Evolutionary conservation across 345 rosid genomes (phyloP).

Genomic region (Geranium brycei): DNA sequence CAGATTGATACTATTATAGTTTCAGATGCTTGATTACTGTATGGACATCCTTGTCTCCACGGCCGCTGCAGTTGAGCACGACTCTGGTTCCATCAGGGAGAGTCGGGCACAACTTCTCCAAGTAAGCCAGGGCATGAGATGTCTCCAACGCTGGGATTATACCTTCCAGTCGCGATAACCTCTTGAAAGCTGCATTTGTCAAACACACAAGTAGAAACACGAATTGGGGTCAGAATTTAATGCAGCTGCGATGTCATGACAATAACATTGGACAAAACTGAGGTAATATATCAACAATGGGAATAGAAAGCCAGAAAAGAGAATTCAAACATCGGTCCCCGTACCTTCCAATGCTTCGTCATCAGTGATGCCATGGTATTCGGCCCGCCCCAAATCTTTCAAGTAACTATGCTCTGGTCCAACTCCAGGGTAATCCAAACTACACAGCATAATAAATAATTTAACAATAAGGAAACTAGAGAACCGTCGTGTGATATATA

Average conservation of each 20-base stretch:
- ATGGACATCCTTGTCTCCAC: constrained; percentile 94
- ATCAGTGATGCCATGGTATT: constrained; percentile 67
- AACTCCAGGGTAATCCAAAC: constrained; percentile 97
- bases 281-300: too few species aligned
- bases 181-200: constrained; percentile 58
- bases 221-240: too few species aligned
- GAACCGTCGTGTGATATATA: too few species aligned
- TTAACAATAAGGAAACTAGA: background rate
- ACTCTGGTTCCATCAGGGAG: constrained; percentile 50
- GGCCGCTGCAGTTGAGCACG: constrained; percentile 79
- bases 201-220: too few species aligned
- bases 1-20: constrained; percentile 13
- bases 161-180: constrained; percentile 66
- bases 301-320: too few species aligned
- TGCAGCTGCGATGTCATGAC: too few species aligned
- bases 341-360: constrained; percentile 86
- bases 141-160: constrained; percentile 89
- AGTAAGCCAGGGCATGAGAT: constrained; percentile 71
- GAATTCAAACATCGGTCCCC: background rate
- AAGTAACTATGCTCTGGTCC: constrained; percentile 97
- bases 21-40: constrained; percentile 63
- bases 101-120: constrained; percentile 76
- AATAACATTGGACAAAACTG: too few species aligned
- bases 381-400: constrained; percentile 77
- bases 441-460: constrained; percentile 12